These are phyloP conservation scores for Mucor mucedo DNA, from an alignment of 371 early-diverging fungal genomes.

Conservation along the genomic window DNA sequence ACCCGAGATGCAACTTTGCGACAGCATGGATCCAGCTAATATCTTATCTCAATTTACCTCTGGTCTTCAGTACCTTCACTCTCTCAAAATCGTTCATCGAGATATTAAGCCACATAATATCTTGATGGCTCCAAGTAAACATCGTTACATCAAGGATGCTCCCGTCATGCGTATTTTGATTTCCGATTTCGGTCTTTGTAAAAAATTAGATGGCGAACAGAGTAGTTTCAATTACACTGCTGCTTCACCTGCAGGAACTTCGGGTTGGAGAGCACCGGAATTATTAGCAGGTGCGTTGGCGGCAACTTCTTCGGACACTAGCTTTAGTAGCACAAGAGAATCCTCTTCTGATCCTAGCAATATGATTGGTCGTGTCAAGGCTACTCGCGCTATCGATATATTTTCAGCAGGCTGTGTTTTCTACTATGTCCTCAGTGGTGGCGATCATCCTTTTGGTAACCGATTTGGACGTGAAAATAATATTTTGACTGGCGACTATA, in stretches of 20 bases:
- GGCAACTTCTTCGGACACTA: conserved; percentile 35
- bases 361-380: conserved; percentile 51
- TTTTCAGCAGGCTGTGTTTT: conserved; percentile 96
- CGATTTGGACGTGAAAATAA: conserved; percentile 86
- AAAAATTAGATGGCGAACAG: conserved; percentile 92
- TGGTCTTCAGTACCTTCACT: conserved; percentile 79
- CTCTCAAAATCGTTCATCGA: conserved; percentile 76
- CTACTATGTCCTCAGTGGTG: conserved; percentile 87
- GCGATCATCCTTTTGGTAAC: conserved; percentile 96
- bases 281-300: conserved; percentile 53
- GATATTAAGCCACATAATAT: conserved; percentile 89
- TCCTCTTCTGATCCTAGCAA: conserved; percentile 17
- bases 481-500: conserved; percentile 76
- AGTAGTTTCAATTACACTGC: conserved; percentile 93
- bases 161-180: conserved; percentile 77
- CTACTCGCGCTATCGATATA: conserved; percentile 92
- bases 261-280: conserved; percentile 99
- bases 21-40: conserved; percentile 50
- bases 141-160: conserved; percentile 26
- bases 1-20: conserved; percentile 34
- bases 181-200: conserved; percentile 98
- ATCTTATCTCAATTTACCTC: conserved; percentile 80
- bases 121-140: conserved; percentile 70
- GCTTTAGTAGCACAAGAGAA: conserved; percentile 11
- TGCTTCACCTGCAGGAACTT: conserved; percentile 80